A percentile compares a stretch with the other conserved stretches of the same genome.
These are phyloP conservation scores for Panicum miliaceum DNA, from an alignment of 176 grass and related monocot species.

Conservation along the genomic window DNA sequence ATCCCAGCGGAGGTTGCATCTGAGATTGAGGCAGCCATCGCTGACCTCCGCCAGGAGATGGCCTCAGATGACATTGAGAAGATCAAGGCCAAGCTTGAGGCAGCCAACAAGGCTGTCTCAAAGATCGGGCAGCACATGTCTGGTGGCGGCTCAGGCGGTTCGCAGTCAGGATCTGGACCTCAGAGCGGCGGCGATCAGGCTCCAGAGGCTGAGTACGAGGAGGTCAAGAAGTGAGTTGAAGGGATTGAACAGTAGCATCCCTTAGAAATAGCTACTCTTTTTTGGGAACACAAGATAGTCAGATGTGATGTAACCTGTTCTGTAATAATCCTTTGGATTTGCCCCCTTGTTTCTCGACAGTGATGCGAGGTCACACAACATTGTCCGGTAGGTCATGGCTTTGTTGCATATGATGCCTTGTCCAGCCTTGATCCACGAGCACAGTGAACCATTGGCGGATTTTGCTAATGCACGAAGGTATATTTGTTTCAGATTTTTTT, in stretches of 20 bases:
- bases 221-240: constrained; percentile 34
- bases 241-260: not conserved
- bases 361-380: constrained; percentile 27
- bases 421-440: not conserved
- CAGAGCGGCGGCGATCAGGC: constrained; percentile 53
- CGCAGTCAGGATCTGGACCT: constrained; percentile 46
- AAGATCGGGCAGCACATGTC: constrained; percentile 83
- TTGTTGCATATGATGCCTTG: not conserved
- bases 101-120: constrained; percentile 73
- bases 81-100: constrained; percentile 74
- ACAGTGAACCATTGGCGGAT: not conserved
- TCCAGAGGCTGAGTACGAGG: constrained; percentile 72
- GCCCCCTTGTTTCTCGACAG: not conserved
- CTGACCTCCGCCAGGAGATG: constrained; percentile 74
- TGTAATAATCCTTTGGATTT: constrained; percentile 54
- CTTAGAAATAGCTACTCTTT: constrained; percentile 23
- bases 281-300: constrained; percentile 19
- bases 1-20: constrained; percentile 64
- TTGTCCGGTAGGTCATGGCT: not conserved
- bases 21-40: constrained; percentile 66
- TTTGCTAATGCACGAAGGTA: not conserved
- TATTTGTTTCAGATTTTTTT: not conserved
- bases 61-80: constrained; percentile 52
- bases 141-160: constrained; percentile 49
- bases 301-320: constrained; percentile 43